A percentile compares a stretch with the other conserved stretches of the same genome.
These are phyloP conservation scores for Pseudogymnoascus sp. DNA, from an alignment of 2,329 filamentous ascomycete species.

Conservation along the genomic window DNA sequence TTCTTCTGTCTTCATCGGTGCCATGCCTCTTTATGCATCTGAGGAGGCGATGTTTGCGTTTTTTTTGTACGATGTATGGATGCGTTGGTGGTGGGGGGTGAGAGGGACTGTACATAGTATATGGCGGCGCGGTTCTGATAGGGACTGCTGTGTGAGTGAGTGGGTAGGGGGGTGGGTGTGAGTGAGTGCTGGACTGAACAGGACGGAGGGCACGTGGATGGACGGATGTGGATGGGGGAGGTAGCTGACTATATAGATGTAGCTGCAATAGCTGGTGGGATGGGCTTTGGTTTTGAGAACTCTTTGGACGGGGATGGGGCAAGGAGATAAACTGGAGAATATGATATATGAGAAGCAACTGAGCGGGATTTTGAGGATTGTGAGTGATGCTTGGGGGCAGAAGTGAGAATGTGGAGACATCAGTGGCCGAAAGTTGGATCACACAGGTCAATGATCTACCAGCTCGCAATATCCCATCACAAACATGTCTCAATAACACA, in stretches of 20 bases:
- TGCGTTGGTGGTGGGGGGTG: neutral
- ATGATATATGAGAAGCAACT: slow-evolving; percentile 2
- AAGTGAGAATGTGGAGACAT: neutral
- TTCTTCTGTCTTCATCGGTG: neutral
- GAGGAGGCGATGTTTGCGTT: neutral
- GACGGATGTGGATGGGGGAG: neutral
- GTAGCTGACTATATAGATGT: slow-evolving; percentile 2
- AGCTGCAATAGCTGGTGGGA: neutral
- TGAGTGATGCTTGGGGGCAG: neutral
- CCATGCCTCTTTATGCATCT: neutral
- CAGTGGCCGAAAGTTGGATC: no score
- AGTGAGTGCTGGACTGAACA: neutral
- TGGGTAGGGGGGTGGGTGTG: neutral
- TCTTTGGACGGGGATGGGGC: neutral
- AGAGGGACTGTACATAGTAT: neutral
- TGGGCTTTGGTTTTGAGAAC: neutral
- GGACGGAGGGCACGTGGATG: neutral
- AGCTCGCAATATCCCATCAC: no score
- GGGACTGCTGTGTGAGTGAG: neutral
- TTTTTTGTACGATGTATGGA: neutral
- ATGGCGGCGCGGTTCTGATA: neutral
- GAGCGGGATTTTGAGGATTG: neutral
- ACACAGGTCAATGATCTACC: no score
- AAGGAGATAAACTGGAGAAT: neutral
- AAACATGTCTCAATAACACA: no score